Conservation (phyloP, 768 basidiomycete species). For the Chalciporus chontae region DNA sequence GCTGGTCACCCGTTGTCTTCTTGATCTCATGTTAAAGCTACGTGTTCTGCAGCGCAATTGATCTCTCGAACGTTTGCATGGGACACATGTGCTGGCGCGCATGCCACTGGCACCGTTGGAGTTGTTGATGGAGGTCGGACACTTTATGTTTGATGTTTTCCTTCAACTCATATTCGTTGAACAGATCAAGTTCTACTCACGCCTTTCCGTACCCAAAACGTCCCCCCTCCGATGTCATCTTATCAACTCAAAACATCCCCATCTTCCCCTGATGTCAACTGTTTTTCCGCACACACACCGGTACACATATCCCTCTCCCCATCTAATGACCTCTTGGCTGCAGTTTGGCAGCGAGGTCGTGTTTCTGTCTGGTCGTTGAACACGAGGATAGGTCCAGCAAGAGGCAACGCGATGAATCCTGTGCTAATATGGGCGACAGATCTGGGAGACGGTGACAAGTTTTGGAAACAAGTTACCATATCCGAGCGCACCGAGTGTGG, state of each 20-base stretch:
- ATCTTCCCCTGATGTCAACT: background rate
- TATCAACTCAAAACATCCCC: slow-evolving; percentile 37
- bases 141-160: background rate
- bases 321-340: slow-evolving; percentile 52
- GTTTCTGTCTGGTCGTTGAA: slow-evolving; percentile 68
- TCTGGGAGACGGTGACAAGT: slow-evolving; percentile 8
- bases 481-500: slow-evolving; percentile 7
- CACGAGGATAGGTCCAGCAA: slow-evolving; percentile 57
- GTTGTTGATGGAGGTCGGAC: slow-evolving; percentile 84
- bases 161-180: background rate
- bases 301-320: slow-evolving; percentile 64
- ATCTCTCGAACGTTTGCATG: slow-evolving; percentile 66
- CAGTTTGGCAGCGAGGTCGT: slow-evolving; percentile 68
- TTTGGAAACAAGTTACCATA: slow-evolving; percentile 31
- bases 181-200: slow-evolving; percentile 78
- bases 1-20: background rate
- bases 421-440: slow-evolving; percentile 33
- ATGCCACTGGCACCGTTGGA: slow-evolving; percentile 81
- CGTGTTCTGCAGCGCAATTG: slow-evolving; percentile 40
- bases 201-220: slow-evolving; percentile 89
- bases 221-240: slow-evolving; percentile 98
- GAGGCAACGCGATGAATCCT: slow-evolving; percentile 59
- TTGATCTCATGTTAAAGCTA: slow-evolving; percentile 3
- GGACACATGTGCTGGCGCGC: slow-evolving; percentile 76
- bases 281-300: slow-evolving; percentile 37